A percentile compares a stretch with the other conserved stretches of the same genome.
These are phyloP conservation scores for Colletotrichum nymphaeae DNA, from an alignment of 2,329 filamentous ascomycete genomes.

Conservation along the genomic window DNA sequence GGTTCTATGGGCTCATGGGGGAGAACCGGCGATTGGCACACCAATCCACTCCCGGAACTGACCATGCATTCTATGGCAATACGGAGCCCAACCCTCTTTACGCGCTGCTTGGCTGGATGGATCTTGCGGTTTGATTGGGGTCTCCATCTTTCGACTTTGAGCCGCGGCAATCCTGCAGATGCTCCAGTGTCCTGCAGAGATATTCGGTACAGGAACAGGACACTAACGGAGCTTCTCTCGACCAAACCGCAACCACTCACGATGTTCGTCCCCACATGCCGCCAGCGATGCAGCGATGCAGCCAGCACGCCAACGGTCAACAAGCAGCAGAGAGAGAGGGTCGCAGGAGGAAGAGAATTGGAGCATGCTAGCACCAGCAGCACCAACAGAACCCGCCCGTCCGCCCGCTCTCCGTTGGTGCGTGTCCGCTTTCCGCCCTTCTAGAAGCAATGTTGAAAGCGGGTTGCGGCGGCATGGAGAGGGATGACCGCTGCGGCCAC, in stretches of 20 bases:
- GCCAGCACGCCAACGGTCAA: not conserved
- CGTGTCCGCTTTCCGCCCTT: conserved; percentile 21
- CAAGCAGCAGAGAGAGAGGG: not conserved
- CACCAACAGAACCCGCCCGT: conserved; percentile 12
- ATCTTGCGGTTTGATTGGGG: conserved; percentile 23
- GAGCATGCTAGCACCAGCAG: not conserved
- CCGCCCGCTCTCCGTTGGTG: conserved; percentile 1
- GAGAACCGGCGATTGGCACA: conserved; percentile 20
- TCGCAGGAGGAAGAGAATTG: not conserved
- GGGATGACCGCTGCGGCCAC: conserved; percentile 26
- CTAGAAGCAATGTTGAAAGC: conserved; percentile 24
- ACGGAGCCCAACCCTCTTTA: conserved; percentile 18
- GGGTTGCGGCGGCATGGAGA: not conserved
- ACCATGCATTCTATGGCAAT: conserved; percentile 11
- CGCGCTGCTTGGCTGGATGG: conserved; percentile 20
- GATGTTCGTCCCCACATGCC: not conserved
- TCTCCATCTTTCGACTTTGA: conserved; percentile 26
- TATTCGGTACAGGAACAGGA: not conserved
- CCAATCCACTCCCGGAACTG: conserved; percentile 5
- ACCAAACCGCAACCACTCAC: not conserved
- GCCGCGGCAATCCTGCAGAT: conserved; percentile 29
- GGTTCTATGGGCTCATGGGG: not conserved
- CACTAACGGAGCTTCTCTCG: conserved; percentile 1
- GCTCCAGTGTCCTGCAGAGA: conserved; percentile 13
- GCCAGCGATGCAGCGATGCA: not conserved